Conservation (phyloP, 331 rosid genomes). For the Spiraea crenata region DNA sequence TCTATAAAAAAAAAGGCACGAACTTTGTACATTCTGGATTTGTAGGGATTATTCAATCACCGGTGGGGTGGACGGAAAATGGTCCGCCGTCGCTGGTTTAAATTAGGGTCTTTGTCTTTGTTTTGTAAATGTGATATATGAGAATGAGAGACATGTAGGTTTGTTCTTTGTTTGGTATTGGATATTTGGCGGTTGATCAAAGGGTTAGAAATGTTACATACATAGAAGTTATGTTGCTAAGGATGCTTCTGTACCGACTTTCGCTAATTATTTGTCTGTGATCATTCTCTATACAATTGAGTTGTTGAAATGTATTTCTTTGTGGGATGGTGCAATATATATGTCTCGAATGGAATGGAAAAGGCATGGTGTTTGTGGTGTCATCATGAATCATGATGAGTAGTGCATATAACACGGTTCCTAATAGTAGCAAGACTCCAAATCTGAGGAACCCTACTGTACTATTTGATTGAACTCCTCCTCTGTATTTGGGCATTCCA, state of each 20-base stretch:
- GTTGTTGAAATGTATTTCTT: constrained; percentile 2
- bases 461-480: too few relatives aligned
- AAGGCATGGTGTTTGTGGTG: neutral
- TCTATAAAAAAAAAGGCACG: constrained; percentile 7
- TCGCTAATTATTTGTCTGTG: constrained; percentile 23
- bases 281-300: constrained; percentile 25
- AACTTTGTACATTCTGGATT: constrained; percentile 49
- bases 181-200: constrained; percentile 24
- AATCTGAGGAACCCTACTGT: neutral
- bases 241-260: constrained; percentile 32
- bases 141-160: constrained; percentile 42
- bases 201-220: constrained; percentile 22
- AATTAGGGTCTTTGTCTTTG: constrained; percentile 43
- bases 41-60: constrained; percentile 43
- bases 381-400: too few relatives aligned
- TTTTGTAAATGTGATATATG: constrained; percentile 57
- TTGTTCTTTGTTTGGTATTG: constrained; percentile 34
- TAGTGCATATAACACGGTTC: neutral
- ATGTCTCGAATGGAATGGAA: neutral
- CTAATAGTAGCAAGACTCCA: neutral
- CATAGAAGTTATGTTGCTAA: constrained; percentile 34
- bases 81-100: constrained; percentile 33
- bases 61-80: constrained; percentile 37
- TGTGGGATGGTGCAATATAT: neutral
- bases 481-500: neutral